These are phyloP conservation scores for Tausonia pullulans DNA, from an alignment of 1,284 basidiomycete species.

Conservation along the genomic window DNA sequence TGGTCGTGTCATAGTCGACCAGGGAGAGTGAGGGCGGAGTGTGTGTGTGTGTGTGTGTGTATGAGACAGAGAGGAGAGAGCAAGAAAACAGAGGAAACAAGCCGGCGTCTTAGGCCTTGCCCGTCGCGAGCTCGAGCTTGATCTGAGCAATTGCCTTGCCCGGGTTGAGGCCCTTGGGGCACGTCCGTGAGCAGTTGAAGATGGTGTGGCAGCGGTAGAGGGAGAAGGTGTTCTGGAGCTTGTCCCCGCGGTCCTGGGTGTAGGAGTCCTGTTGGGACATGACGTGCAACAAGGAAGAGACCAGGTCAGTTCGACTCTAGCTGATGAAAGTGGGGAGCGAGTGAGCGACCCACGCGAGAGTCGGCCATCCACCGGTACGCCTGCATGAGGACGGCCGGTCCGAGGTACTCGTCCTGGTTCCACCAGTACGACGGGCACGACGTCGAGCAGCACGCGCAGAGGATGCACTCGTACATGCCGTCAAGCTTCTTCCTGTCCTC, in stretches of 20 bases:
- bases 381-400: constrained; percentile 91
- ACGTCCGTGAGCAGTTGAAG: constrained; percentile 85
- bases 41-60: too few relatives aligned
- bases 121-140: constrained; percentile 67
- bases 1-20: too few relatives aligned
- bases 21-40: too few relatives aligned
- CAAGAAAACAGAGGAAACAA: not conserved
- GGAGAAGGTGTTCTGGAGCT: constrained; percentile 88
- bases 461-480: constrained; percentile 68
- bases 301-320: not conserved
- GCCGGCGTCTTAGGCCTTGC: constrained; percentile 36
- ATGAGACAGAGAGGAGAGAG: not conserved
- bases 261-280: constrained; percentile 53
- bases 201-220: constrained; percentile 88
- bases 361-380: constrained; percentile 97
- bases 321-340: not conserved
- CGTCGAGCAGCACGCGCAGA: constrained; percentile 92
- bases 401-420: constrained; percentile 98
- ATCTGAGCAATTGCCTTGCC: constrained; percentile 71
- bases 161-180: constrained; percentile 84
- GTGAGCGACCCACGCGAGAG: constrained; percentile 53
- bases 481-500: constrained; percentile 94
- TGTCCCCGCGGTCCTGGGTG: constrained; percentile 72
- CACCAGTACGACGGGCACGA: constrained; percentile 69
- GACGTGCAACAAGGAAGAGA: not conserved